phyloP scores from a whole-genome alignment of 371 early-diverging fungal species.

The Mortierella sp. region DNA sequence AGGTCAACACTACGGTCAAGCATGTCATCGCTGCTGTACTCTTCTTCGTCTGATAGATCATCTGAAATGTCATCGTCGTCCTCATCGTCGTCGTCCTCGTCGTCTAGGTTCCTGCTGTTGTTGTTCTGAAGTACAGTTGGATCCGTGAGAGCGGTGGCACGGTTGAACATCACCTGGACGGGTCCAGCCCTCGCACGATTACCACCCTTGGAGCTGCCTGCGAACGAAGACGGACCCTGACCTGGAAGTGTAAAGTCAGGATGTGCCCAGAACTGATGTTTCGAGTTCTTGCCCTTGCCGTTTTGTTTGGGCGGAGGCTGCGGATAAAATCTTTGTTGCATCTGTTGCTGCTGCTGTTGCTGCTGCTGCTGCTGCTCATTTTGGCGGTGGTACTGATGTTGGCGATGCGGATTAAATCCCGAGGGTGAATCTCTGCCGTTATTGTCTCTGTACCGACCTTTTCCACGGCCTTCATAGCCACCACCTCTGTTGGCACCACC shows the following conservation, averaged over 20 bases:
- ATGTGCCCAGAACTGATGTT: conserved; percentile 45
- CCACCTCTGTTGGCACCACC: neutral
- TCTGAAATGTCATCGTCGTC: conserved; percentile 12
- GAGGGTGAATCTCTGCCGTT: too few relatives aligned
- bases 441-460: conserved; percentile 4
- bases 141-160: conserved; percentile 20
- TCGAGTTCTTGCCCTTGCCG: conserved; percentile 49
- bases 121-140: conserved; percentile 3
- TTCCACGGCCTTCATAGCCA: neutral
- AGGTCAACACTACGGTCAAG: conserved; percentile 30
- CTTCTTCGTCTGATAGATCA: neutral
- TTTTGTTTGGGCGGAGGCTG: conserved; percentile 37
- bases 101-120: neutral
- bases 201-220: conserved; percentile 1
- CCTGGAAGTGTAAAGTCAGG: conserved; percentile 14
- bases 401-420: too few relatives aligned
- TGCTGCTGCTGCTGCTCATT: conserved; percentile 1
- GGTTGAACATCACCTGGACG: conserved; percentile 26
- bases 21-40: conserved; percentile 40
- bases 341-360: conserved; percentile 2
- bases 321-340: conserved; percentile 13
- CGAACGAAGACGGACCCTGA: conserved; percentile 5
- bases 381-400: neutral
- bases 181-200: conserved; percentile 4
- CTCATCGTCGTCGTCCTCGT: conserved; percentile 3